A percentile compares a stretch with the other conserved stretches of the same genome.
These are phyloP conservation scores for Raphanus sativus DNA, from an alignment of 345 rosid species.

Conservation along the genomic window DNA sequence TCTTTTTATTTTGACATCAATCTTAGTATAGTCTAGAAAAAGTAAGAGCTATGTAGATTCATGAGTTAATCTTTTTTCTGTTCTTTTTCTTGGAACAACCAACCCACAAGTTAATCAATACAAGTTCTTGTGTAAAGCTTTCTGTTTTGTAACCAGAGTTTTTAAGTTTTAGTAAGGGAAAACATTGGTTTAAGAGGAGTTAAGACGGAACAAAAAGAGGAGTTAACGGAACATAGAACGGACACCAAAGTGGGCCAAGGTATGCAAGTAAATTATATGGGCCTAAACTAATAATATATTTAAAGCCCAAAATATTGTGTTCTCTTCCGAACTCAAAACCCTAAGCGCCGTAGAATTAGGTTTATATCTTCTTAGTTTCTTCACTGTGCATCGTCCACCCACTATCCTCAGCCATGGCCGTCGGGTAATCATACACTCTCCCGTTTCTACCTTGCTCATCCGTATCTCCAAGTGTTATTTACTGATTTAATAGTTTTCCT, in stretches of 20 bases:
- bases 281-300: background rate
- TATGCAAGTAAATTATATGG: background rate
- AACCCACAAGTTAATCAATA: background rate
- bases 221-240: background rate
- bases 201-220: too few species aligned
- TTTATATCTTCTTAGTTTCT: background rate
- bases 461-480: background rate
- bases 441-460: background rate
- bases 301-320: conserved; percentile 11
- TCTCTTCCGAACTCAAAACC: conserved; percentile 16
- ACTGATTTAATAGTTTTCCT: background rate
- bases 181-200: background rate
- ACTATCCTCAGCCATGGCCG: conserved; percentile 36
- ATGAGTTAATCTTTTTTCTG: too few species aligned
- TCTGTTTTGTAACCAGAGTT: too few species aligned
- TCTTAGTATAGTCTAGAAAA: background rate
- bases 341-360: conserved; percentile 33
- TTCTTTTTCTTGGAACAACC: too few species aligned
- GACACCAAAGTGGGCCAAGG: background rate
- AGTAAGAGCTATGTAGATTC: background rate
- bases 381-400: conserved; percentile 16
- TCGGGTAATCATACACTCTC: conserved; percentile 25
- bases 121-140: background rate
- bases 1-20: too few species aligned
- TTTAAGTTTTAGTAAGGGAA: too few species aligned